Conservation (phyloP, 2,329 filamentous ascomycete species). For the Fusarium setosum region DNA sequence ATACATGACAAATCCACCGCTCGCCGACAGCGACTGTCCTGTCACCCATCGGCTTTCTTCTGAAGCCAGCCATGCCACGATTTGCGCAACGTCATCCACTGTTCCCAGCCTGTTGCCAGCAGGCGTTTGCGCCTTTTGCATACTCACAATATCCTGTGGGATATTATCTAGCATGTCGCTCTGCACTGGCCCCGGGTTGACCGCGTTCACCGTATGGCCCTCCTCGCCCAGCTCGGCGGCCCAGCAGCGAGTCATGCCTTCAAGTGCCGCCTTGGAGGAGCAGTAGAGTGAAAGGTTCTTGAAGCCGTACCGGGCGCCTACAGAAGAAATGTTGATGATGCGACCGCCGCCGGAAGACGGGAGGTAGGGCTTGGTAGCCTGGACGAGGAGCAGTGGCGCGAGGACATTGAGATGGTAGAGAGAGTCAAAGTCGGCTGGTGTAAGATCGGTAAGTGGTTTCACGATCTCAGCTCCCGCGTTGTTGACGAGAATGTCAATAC, state of each 20-base stretch:
- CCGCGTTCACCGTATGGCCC: conserved; percentile 70
- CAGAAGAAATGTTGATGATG: conserved; percentile 27
- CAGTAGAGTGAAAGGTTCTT: conserved; percentile 25
- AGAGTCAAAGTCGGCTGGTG: conserved; percentile 14
- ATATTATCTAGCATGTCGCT: conserved; percentile 66
- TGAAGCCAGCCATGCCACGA: conserved; percentile 66
- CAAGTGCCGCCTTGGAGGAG: conserved; percentile 27
- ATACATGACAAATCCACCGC: conserved; percentile 50
- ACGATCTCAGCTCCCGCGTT: conserved; percentile 29
- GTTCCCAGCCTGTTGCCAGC: conserved; percentile 63
- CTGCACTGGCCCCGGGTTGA: conserved; percentile 69
- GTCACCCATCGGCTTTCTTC: conserved; percentile 61
- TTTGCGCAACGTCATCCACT: conserved; percentile 64
- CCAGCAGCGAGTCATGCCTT: conserved; percentile 64
- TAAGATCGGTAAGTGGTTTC: conserved; percentile 9
- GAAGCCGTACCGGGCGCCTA: conserved; percentile 19
- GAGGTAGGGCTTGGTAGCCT: conserved; percentile 9
- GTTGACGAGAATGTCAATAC: conserved; percentile 21
- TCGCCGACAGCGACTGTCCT: conserved; percentile 67
- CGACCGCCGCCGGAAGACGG: conserved; percentile 4
- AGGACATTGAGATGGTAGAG: conserved; percentile 32
- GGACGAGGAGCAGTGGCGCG: conserved; percentile 21
- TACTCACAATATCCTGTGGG: conserved; percentile 17
- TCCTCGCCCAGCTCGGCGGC: conserved; percentile 60
- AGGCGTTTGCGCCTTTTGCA: conserved; percentile 53